A percentile compares a stretch with the other conserved stretches of the same genome.
phyloP scores from a whole-genome alignment of 2,329 filamentous ascomycete genomes.

The Aureobasidium leucospermi region DNA sequence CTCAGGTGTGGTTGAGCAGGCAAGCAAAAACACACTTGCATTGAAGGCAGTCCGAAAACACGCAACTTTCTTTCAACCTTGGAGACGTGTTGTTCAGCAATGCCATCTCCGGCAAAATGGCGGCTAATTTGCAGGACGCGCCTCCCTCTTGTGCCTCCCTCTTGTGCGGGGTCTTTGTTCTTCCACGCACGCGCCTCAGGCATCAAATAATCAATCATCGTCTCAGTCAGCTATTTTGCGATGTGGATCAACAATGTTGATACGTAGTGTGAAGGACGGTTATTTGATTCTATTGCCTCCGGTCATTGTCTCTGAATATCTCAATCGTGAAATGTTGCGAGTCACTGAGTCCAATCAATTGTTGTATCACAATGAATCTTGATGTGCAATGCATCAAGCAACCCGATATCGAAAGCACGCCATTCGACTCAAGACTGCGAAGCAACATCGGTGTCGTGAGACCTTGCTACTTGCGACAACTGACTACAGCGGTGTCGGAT shows the following conservation, averaged over 20 bases:
- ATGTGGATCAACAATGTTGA: too few relatives aligned
- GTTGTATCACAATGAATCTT: background rate
- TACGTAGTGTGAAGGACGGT: too few relatives aligned
- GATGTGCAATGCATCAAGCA: background rate
- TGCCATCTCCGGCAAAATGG: background rate
- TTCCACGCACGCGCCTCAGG: background rate
- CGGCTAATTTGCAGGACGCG: background rate
- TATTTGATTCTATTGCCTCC: too few relatives aligned
- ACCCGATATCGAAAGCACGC: background rate
- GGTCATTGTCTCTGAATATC: too few relatives aligned
- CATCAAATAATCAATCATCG: background rate
- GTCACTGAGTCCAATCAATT: background rate
- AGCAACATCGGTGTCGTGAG: slow-evolving; percentile 1
- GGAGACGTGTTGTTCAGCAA: background rate
- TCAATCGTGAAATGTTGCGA: too few relatives aligned
- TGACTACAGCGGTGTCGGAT: background rate
- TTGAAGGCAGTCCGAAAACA: background rate
- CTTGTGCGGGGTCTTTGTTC: background rate
- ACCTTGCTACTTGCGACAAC: background rate
- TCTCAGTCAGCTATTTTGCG: background rate
- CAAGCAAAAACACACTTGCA: background rate
- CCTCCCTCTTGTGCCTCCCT: background rate
- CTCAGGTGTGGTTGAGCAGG: background rate
- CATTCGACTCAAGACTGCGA: background rate
- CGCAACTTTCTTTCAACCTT: background rate